Evolutionary conservation across 1,284 basidiomycete species (phyloP), one percentile per base, ranked within the genome.

Genomic region (Moesziomyces parantarcticus): DNA sequence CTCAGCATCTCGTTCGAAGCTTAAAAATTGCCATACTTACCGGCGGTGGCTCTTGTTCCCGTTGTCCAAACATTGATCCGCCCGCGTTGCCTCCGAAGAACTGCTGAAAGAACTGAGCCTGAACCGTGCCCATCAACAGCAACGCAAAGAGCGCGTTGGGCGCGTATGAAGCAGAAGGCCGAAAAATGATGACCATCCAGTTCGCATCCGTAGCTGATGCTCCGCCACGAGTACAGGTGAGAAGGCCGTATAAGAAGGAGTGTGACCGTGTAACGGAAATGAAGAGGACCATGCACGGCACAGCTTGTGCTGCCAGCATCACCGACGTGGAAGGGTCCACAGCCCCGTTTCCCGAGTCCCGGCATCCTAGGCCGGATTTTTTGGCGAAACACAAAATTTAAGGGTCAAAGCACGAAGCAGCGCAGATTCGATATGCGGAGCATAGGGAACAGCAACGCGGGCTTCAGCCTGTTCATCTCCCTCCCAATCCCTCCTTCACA

Each of bases 31-130:
- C 29, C 1, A 32, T 32, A 77, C 77, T 66, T 63, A 77, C 77
- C 42, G 74, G 69, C 20, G 77, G 76, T 18, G 76, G 59, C 45
- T 76, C 77, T 41, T 79, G 70, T 48, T 78, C 76, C 36, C 76
- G 32, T 14, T 55, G 53, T 23, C 59, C 55, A n/a, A 61, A 59
- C 45, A 59, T 58, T 21, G 53, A 50, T 10, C 63, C 73, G 14
- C 65, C 62, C 47, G 47, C 60, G n/a, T 58, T 51, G 64, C 65
- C 71, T 43, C 61, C 60, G 25, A 79, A 79, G 65, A 79, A 76
- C 25, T 78, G 58, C 48, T 75, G 65, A 57, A 79, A 79, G 67
- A 79, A 69, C 41, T 78, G 74, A 11, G 57, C 76, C n/a, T 57
- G 53, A 18, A 58, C 61, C 1, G 40, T 42, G 20, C 53, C 36